Evolutionary conservation across 2,329 filamentous ascomycete genomes (phyloP).

Genomic region (Xylariomycetidae sp.): DNA sequence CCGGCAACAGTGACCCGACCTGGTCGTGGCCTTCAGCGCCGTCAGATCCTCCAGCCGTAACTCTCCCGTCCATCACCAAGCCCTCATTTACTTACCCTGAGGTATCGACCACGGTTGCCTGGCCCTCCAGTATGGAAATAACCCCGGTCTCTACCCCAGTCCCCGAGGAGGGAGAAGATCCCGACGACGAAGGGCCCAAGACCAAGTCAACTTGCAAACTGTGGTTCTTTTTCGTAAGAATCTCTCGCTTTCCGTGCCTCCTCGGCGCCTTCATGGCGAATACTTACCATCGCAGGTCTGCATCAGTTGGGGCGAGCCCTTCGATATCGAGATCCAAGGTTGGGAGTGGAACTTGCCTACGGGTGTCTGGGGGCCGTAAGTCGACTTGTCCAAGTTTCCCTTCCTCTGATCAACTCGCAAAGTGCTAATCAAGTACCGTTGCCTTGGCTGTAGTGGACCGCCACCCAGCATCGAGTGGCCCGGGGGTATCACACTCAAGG

Average conservation of each 20-base stretch:
- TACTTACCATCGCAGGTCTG: background rate
- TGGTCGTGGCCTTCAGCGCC: background rate
- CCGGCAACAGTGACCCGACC: background rate
- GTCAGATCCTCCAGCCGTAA: background rate
- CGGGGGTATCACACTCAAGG: slow-evolving; percentile 1
- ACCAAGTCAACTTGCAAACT: slow-evolving; percentile 2
- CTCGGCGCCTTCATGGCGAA: background rate
- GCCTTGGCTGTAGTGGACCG: too few relatives aligned
- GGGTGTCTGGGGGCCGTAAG: slow-evolving; percentile 2
- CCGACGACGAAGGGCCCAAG: background rate
- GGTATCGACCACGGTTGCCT: background rate
- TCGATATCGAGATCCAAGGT: slow-evolving; percentile 1
- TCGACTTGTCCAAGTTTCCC: too few relatives aligned
- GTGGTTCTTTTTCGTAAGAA: slow-evolving; percentile 6
- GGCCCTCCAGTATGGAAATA: background rate
- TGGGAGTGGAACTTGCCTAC: slow-evolving; percentile 2
- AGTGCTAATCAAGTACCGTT: too few relatives aligned
- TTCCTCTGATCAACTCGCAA: too few relatives aligned
- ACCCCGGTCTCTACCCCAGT: slow-evolving; percentile 1
- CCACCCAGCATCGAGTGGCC: background rate
- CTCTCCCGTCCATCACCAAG: background rate
- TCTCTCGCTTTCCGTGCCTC: background rate
- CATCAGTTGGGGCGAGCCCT: background rate
- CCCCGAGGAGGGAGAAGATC: slow-evolving; percentile 1
- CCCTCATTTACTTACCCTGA: background rate